Evolutionary conservation across 345 rosid species (phyloP).

Genomic region (Linum trigynum): DNA sequence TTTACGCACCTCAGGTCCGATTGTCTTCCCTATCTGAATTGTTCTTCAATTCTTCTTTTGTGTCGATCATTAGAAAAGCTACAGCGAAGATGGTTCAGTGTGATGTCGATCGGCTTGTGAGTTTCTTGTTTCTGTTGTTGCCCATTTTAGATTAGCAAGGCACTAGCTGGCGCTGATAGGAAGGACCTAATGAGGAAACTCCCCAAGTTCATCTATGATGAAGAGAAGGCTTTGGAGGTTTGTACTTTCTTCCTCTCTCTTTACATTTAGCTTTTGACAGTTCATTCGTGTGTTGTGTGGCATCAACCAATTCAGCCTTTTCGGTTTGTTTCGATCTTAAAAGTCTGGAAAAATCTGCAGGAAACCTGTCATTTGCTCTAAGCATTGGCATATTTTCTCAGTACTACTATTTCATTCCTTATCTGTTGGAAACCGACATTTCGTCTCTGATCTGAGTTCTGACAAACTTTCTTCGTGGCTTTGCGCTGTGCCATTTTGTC

Average conservation of each 20-base stretch:
- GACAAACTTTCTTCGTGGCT: not conserved
- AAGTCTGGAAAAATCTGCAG: no score
- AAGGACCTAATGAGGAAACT: slow-evolving; percentile 88
- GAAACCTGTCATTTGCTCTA: no score
- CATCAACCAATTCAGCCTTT: not conserved
- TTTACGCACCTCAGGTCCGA: slow-evolving; percentile 84
- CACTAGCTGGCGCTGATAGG: slow-evolving; percentile 61
- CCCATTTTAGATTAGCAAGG: slow-evolving; percentile 65
- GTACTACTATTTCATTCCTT: no score
- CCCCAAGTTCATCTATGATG: slow-evolving; percentile 96
- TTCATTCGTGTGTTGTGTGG: not conserved
- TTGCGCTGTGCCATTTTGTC: not conserved
- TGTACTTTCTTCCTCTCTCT: slow-evolving; percentile 15
- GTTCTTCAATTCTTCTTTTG: not conserved
- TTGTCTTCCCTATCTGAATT: slow-evolving; percentile 8
- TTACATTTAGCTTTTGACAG: slow-evolving; percentile 1
- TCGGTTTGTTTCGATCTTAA: not conserved
- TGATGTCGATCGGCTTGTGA: not conserved
- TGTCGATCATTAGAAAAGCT: not conserved
- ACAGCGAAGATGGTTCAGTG: not conserved
- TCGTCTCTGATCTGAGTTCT: not conserved
- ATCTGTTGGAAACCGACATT: not conserved
- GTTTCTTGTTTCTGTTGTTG: slow-evolving; percentile 6
- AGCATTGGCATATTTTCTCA: no score
- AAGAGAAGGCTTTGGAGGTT: slow-evolving; percentile 89